Evolutionary conservation across 129 eudicot species (phyloP), one percentile per base, ranked within the genome.

Genomic region (Saposhnikovia divaricata): DNA sequence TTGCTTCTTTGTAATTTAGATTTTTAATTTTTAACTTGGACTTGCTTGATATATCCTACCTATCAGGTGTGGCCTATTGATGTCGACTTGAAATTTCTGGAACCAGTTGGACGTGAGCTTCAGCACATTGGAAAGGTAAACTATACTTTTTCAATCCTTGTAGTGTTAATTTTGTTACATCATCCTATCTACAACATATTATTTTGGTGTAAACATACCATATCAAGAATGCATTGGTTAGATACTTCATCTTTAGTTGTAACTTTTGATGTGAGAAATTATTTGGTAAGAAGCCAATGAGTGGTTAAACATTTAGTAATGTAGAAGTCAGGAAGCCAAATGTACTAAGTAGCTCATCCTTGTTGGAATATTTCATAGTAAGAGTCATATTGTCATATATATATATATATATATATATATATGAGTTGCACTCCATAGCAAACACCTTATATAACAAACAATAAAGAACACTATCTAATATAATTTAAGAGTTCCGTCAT

Each of bases 51-150:
- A 46, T 31, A 34, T 55, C 45, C 61, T 15, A 79, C 42, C 75
- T 55, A 78, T 50, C 85, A 94, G 97, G 93, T 94, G 28, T 94
- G 98, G 98, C 98, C 98, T 68, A 81, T 94, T 39, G 87, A 90
- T 13, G 59, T 91, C 7, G 93, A 94, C 87, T 77, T 94, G 79
- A 91, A 91, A 79, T 94, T 94, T 82, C 78, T 91, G 90, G 96
- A 88, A 85, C 97, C 98, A 15, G 93, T 94, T 83, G 97, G 96
- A 23, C 89, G 90, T 63, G 93, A 94, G 77, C 96, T 94, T 82
- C 89, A 88, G 84, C 61, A 86, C 39, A 83, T 94, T 80, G 97
- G 98, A 38, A 91, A 86, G 96, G 97, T 91, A 86, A 81, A 28
- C 55, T 79, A 42, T 15, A 39, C 77, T 47, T 38, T 55, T 70